phyloP scores from a whole-genome alignment of 2,329 filamentous ascomycete species.

The Juglanconis juglandina region DNA sequence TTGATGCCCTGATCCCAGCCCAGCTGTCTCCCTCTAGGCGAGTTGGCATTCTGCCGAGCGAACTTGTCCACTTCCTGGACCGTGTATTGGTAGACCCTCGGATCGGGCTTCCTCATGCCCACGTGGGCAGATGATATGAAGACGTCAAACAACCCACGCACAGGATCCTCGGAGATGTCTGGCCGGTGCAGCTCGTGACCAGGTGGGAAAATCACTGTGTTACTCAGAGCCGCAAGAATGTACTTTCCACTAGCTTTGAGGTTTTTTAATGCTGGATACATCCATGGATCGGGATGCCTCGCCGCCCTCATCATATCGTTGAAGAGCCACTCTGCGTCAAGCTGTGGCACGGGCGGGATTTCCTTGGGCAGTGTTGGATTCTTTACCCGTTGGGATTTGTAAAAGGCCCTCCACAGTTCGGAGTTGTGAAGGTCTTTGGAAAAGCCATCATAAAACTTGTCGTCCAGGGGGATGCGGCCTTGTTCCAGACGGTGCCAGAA shows the following conservation, averaged over 20 bases:
- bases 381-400: slow-evolving; percentile 41
- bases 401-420: slow-evolving; percentile 67
- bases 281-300: slow-evolving; percentile 72
- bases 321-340: slow-evolving; percentile 79
- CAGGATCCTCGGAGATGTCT: slow-evolving; percentile 50
- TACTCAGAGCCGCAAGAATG: slow-evolving; percentile 79
- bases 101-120: slow-evolving; percentile 83
- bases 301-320: slow-evolving; percentile 84
- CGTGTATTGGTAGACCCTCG: slow-evolving; percentile 73
- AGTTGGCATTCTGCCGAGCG: slow-evolving; percentile 48
- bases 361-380: slow-evolving; percentile 36
- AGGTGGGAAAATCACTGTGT: slow-evolving; percentile 82
- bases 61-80: slow-evolving; percentile 63
- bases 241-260: slow-evolving; percentile 63
- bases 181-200: slow-evolving; percentile 64
- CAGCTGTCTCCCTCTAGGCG: slow-evolving; percentile 33
- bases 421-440: slow-evolving; percentile 67
- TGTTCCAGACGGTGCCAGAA: slow-evolving; percentile 87
- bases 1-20: slow-evolving; percentile 52
- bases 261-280: slow-evolving; percentile 75
- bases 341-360: slow-evolving; percentile 62
- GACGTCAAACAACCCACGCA: slow-evolving; percentile 73
- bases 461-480: slow-evolving; percentile 73
- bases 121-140: slow-evolving; percentile 85
- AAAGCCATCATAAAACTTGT: slow-evolving; percentile 73